Conservation (phyloP, 208 protist species). For the Acanthamoeba triangularis region DNA sequence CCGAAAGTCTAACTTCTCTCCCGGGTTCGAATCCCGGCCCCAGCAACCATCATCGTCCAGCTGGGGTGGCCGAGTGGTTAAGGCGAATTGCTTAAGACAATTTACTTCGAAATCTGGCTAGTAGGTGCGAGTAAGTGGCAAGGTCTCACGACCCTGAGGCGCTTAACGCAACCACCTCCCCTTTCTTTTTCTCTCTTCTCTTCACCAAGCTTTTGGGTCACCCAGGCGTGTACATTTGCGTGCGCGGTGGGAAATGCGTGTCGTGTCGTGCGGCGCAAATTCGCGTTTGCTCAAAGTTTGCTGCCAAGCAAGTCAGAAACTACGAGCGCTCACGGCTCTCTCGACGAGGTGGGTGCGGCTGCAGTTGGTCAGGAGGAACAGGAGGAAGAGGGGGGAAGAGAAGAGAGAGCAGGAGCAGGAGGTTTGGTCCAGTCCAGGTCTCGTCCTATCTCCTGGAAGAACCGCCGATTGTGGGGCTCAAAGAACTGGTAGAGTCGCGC, state of each 20-base stretch:
- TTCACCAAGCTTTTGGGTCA: no score
- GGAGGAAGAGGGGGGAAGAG: neutral
- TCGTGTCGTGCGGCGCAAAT: no score
- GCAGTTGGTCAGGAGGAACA: no score
- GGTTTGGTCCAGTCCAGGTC: conserved; percentile 1
- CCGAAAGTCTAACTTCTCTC: neutral
- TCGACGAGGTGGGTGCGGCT: no score
- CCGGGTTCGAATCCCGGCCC: conserved; percentile 12
- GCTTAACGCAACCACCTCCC: conserved; percentile 5
- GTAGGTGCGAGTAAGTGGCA: neutral
- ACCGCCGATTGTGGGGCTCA: conserved; percentile 26
- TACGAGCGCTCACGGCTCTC: no score
- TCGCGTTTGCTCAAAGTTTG: no score
- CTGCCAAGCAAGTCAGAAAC: no score
- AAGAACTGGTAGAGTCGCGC: conserved; percentile 17
- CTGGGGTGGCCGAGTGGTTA: conserved; percentile 14
- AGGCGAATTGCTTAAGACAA: conserved; percentile 34
- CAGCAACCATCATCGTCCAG: neutral
- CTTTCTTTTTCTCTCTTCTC: neutral
- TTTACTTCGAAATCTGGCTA: conserved; percentile 20
- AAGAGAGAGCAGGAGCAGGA: neutral
- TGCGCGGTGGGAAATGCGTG: no score
- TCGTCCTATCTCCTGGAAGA: conserved; percentile 58
- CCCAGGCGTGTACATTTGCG: no score
- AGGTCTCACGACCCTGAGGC: neutral